phyloP scores from a whole-genome alignment of 139 green algal species.

The Chlorella sp. region DNA sequence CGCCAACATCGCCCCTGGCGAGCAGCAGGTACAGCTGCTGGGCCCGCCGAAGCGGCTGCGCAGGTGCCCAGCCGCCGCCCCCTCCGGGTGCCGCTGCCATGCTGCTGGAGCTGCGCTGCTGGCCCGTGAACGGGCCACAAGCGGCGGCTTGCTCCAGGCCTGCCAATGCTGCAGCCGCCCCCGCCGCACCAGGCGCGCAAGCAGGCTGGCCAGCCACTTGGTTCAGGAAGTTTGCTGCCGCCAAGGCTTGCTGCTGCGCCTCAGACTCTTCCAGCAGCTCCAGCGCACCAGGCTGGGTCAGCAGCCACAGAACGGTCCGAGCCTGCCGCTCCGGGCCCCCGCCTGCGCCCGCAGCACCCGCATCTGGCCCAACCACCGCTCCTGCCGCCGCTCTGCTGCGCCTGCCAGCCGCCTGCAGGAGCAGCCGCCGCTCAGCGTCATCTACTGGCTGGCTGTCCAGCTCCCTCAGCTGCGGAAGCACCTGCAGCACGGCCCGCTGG shows the following conservation, averaged over 20 bases:
- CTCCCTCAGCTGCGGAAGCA: constrained; percentile 4
- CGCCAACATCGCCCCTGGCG: background rate
- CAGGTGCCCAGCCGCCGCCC: background rate
- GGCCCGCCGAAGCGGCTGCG: background rate
- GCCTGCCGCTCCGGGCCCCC: background rate
- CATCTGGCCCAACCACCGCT: no score
- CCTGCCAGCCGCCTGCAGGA: background rate
- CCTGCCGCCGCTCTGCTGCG: background rate
- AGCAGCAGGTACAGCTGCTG: constrained; percentile 23
- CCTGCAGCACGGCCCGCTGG: background rate
- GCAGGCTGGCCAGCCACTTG: background rate
- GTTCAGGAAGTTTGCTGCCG: background rate
- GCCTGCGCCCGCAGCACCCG: background rate
- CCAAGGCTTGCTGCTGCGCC: background rate
- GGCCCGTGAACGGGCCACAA: no score
- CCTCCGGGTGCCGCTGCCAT: background rate
- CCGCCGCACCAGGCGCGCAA: background rate
- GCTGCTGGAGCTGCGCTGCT: background rate
- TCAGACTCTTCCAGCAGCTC: background rate
- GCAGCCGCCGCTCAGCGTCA: background rate
- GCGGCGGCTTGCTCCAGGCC: background rate
- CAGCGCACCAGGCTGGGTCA: background rate
- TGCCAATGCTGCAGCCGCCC: background rate
- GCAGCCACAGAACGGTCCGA: background rate
- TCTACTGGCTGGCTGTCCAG: constrained; percentile 11